These are phyloP conservation scores for Protomyces gravidus DNA, from an alignment of 1,139 yeast species.

Conservation along the genomic window DNA sequence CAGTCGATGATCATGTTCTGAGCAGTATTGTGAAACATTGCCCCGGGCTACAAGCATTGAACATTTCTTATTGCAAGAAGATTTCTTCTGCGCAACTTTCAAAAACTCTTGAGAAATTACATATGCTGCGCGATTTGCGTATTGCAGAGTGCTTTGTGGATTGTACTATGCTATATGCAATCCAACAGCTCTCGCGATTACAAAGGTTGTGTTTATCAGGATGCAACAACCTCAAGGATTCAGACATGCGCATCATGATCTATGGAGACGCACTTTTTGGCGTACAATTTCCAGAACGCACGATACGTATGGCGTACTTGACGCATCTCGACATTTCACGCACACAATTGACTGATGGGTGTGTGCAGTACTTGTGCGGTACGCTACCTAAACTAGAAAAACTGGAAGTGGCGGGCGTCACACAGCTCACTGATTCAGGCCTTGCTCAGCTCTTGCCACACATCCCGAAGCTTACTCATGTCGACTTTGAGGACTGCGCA, in stretches of 20 bases:
- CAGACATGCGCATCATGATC: conserved; percentile 26
- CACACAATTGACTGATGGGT: conserved; percentile 25
- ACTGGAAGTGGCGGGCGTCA: conserved; percentile 29
- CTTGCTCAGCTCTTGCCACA: conserved; percentile 28
- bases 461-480: conserved; percentile 25
- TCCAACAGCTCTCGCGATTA: conserved; percentile 25
- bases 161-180: conserved; percentile 7
- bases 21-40: conserved; percentile 24
- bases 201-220: conserved; percentile 29
- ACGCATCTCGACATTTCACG: conserved; percentile 29
- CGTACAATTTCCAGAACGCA: conserved; percentile 8
- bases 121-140: conserved; percentile 22
- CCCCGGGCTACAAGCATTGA: conserved; percentile 28
- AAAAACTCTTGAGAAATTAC: conserved; percentile 22
- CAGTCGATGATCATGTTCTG: conserved; percentile 29
- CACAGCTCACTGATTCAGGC: conserved; percentile 29
- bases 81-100: conserved; percentile 25
- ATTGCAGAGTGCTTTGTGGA: conserved; percentile 19
- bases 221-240: conserved; percentile 29
- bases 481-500: conserved; percentile 33
- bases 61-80: conserved; percentile 30
- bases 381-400: conserved; percentile 30
- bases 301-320: conserved; percentile 8
- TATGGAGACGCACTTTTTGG: conserved; percentile 28
- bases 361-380: conserved; percentile 28